Evolutionary conservation across 257 asterid species (phyloP).

Genomic region (Nicotiana tomentosiformis): DNA sequence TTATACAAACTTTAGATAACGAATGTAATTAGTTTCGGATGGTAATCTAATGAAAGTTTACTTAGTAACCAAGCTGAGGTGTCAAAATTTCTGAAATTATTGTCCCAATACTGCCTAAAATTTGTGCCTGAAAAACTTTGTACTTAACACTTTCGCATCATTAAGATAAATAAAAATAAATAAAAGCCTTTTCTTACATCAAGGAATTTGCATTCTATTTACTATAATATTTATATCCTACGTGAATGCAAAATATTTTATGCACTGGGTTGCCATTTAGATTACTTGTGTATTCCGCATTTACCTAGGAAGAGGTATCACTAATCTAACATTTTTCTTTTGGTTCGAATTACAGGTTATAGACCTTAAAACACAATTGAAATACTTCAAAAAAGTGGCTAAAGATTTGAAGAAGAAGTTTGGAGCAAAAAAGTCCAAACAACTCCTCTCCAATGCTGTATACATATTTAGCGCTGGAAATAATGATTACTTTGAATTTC

Average conservation of each 20-base stretch:
- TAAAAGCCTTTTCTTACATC: background rate
- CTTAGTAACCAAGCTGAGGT: too few species aligned
- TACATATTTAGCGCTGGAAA: slow-evolving; percentile 21
- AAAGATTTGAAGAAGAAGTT: slow-evolving; percentile 11
- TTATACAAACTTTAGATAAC: too few species aligned
- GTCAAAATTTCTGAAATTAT: too few species aligned
- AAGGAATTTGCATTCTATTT: background rate
- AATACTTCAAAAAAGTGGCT: slow-evolving; percentile 17
- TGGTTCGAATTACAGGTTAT: slow-evolving; percentile 14
- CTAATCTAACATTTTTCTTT: background rate
- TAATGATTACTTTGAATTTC: slow-evolving; percentile 16
- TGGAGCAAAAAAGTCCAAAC: slow-evolving; percentile 9
- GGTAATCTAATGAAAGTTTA: too few species aligned
- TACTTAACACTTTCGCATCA: background rate
- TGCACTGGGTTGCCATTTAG: accelerated
- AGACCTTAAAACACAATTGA: slow-evolving; percentile 18
- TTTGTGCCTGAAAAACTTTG: background rate
- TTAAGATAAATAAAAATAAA: background rate
- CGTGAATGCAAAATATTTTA: too few species aligned
- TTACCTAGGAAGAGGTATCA: background rate
- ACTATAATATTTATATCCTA: background rate
- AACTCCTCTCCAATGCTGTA: slow-evolving; percentile 20
- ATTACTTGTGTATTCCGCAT: background rate
- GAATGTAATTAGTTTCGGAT: too few species aligned
- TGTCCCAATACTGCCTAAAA: background rate